Percentiles rank a stretch among this genome's conserved stretches.
Evolutionary conservation across 345 rosid genomes (phyloP).

Genomic region (Eucalyptus lansdowneana): DNA sequence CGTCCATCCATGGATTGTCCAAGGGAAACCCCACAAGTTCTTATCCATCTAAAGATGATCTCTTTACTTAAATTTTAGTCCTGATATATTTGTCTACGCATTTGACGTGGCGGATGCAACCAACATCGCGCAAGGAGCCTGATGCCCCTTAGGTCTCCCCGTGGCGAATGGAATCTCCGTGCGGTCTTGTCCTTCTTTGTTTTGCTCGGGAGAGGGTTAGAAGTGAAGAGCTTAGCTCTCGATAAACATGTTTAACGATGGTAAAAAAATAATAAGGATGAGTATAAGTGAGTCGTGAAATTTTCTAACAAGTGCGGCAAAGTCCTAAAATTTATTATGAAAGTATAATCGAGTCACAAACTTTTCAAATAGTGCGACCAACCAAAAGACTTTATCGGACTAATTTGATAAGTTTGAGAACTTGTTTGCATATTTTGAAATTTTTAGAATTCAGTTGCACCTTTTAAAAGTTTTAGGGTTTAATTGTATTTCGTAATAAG

Average conservation of each 20-base stretch:
- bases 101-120: neutral
- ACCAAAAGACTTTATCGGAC: neutral
- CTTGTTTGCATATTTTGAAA: too few species aligned
- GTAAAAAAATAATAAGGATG: neutral
- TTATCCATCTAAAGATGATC: neutral
- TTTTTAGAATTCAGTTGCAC: too few species aligned
- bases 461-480: accelerated
- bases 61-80: neutral
- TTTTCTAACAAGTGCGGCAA: too few species aligned
- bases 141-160: neutral
- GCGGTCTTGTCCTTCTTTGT: neutral
- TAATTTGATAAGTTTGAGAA: too few species aligned
- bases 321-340: too few species aligned
- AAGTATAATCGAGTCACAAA: accelerated
- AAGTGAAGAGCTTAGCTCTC: neutral
- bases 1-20: neutral
- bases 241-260: neutral
- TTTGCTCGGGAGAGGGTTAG: neutral
- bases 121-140: neutral
- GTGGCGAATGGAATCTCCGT: neutral
- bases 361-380: neutral
- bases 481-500: accelerated
- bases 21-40: neutral
- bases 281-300: too few species aligned
- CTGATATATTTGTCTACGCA: neutral